Base-by-base conservation (phyloP, 768 basidiomycete species). In the Guyanaporus albipodus region DNA sequence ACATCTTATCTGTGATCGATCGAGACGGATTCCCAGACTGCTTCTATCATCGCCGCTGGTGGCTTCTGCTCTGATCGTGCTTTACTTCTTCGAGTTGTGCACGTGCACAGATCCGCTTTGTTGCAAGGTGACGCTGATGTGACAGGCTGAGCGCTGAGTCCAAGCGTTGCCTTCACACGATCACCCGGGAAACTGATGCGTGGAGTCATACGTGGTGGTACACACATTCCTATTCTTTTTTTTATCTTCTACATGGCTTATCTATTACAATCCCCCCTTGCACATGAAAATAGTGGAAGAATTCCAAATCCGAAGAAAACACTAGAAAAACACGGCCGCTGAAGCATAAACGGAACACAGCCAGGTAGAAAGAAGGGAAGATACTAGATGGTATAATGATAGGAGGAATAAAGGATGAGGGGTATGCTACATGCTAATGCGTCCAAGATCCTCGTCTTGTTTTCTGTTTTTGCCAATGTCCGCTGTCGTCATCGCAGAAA, bases 361-460 rank as follows among this genome's bases (percentile, higher is more conserved):
- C 6, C n/a, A 15, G 24, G 7, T 27, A 24, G 19, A 9, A 17
- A 4, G 23, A 4, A 11, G 15, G 3, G 22, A 23, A n/a, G 6
- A 26, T 42, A 53, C 18, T 36, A 44, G 18, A 44, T 19, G 58
- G 44, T 49, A 61, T 62, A 62, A 62, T 42, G 61, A 61, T 62
- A 62, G 34, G 42, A 50, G 49, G 40, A 60, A 52, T 32, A 50
- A 49, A 40, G 2, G 45, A 23, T 45, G 44, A 1, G 38, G 44
- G 27, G 31, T 51, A 56, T 64, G 61, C 42, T 62, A 62, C 62
- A 61, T 44, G 46, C 32, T 38, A 40, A 26, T 18, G 47, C 42
- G 36, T 53, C 48, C 55, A 40, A 43, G 45, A 44, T 46, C 41
- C 32, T 31, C 37, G 44, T 44, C 37, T 47, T 48, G 23, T 53